Conservation (phyloP, 2,329 filamentous ascomycete species). For the Stagonosporopsis cucurbitacearum region DNA sequence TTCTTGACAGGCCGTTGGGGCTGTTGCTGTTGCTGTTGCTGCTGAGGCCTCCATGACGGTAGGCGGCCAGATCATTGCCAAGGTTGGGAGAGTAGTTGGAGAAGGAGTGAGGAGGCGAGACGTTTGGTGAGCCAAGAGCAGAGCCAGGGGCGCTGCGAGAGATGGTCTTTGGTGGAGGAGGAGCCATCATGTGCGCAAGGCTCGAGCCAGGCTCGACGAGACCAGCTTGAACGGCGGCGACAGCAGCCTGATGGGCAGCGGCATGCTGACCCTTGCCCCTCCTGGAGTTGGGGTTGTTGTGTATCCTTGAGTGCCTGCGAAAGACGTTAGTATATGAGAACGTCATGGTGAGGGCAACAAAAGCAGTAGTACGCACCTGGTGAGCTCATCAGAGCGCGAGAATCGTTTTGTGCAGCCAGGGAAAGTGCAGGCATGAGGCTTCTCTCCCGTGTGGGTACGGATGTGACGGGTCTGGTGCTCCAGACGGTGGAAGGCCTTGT, state of each 20-base stretch:
- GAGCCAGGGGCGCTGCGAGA: conserved; percentile 89
- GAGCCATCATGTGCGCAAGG: conserved; percentile 75
- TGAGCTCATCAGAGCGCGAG: conserved; percentile 94
- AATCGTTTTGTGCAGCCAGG: conserved; percentile 97
- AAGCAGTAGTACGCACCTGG: conserved; percentile 47
- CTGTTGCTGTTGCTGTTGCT: conserved; percentile 52
- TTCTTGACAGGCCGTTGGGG: conserved; percentile 58
- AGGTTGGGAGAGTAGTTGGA: conserved; percentile 65
- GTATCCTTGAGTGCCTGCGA: conserved; percentile 87
- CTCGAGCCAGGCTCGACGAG: conserved; percentile 59
- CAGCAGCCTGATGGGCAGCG: conserved; percentile 63
- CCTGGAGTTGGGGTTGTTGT: conserved; percentile 98
- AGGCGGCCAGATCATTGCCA: conserved; percentile 64
- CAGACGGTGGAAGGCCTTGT: conserved; percentile 97
- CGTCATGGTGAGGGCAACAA: neutral
- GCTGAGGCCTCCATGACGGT: conserved; percentile 49
- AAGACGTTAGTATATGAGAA: conserved; percentile 14
- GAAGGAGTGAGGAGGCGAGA: conserved; percentile 92
- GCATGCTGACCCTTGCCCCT: conserved; percentile 83
- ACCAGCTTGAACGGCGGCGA: conserved; percentile 58
- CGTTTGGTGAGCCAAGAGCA: conserved; percentile 88
- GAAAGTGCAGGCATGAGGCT: conserved; percentile 94
- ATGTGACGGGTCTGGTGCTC: conserved; percentile 95
- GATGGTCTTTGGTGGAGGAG: conserved; percentile 73
- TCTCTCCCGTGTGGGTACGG: conserved; percentile 96